Base-by-base conservation (phyloP, 306 rosid genomes). In the Cucumis hystrix region DNA sequence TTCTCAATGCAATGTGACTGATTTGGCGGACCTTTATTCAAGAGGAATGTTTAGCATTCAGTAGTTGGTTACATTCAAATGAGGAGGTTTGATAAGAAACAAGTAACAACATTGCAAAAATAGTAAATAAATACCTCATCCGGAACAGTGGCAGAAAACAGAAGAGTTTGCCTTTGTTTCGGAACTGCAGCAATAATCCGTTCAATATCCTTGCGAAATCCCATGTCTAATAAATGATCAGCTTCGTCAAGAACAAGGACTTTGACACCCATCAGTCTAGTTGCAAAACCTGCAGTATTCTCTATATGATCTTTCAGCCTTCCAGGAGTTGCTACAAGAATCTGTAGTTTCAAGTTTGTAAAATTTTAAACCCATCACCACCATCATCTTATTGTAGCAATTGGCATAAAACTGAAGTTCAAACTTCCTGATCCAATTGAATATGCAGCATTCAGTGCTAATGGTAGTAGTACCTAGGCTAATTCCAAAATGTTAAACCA, bases 311-410 rank as follows among this genome's bases (percentile, higher is more conserved):
- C 99, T 81, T 71, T 95, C 80, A 95, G 97, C 90, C 99, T 92
- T 85, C 99, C 99, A 62, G 99, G 99, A 28, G 99, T 95, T 52
- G 99, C 99, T 62, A 95, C 97, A 78, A 95, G 97, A 91, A 95
- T 90, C 99, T 95, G 95, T 52, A 79, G 60, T 80, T 59, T 20
- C 41, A 41, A 28, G 80, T 33, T 64, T 14, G 80, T 45, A 58
- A 70, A 41, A 16, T 23, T 76, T 51, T 83, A 70, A 78, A 58
- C 10, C 16, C 15, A 47, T 71, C 39, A 16, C 20, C 25, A 70
- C 33, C 66, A 51, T 14, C 69, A 20, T 69, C 21, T 21, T 1
- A 45, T 13, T 1, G 25, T 45, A 43, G 23, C 11, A 10, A 47
- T 47, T 47, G 30, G 2, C 51, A 3, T 13, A 47, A 21, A 16